Base-by-base conservation (phyloP, 1,139 yeast genomes). In the Suhomyces coccinellae region DNA sequence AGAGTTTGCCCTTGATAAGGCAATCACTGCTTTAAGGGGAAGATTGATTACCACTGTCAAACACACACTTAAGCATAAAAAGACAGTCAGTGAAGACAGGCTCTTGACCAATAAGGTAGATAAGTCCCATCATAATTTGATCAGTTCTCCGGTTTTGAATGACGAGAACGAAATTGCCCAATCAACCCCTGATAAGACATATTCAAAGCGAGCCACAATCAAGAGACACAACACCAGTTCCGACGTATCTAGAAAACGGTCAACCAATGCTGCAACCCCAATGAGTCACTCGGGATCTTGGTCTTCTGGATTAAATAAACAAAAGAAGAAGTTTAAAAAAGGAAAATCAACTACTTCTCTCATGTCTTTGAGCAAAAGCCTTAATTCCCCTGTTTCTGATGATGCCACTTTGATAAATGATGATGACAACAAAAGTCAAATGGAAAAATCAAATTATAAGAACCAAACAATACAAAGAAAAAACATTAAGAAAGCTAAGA, bases 1-100 rank as follows among this genome's bases (percentile, higher is more conserved):
- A 33, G 99, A 93, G 58, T 85, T 91, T 63, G 87, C 91, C 0
- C 67, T 93, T 37, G 98, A 91, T 64, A 79, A 78, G 50, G 87
- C 95, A 4, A 89, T 91, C 6, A 75, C 83, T 17, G 61, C 67
- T 9, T 65, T 90, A 46, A 75, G 93, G 50, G 84, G 95, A 4
- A 71, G 89, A 46, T 70, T 87, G 29, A 79, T 87, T 9, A 65
- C 75, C 0, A 61, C 69, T 0, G 60, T 65, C 1, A 59, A 55
- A 41, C 61, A 61, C 38, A 47, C 63, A 9, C 49, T 61, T n/a
- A 52, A 61, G 28, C 44, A 40, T 27, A 38, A 39, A 13, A 45
- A 45, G 36, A 32, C 29, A 7, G 20, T 38, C n/a, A 45, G 48
- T 29, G 48, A 41, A 8, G 37, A 41, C 22, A 36, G 26, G 13